Percentiles rank a stretch among this genome's conserved stretches.
These are phyloP conservation scores for Phytophthora citrophthora DNA, from an alignment of 352 stramenopile genomes.

Conservation along the genomic window DNA sequence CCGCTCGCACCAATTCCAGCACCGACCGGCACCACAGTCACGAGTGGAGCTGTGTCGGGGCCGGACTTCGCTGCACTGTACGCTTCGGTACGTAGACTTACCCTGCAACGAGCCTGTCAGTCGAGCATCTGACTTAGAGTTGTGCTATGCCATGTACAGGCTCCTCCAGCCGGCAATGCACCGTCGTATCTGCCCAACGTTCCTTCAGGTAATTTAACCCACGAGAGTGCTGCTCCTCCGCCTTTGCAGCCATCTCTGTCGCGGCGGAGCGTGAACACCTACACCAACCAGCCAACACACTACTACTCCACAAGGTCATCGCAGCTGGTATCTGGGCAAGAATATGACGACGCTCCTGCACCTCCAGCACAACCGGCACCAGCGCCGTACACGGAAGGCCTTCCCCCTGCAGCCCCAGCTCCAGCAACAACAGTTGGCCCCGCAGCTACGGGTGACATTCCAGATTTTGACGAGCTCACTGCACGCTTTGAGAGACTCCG, in stretches of 20 bases:
- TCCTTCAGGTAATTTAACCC: constrained; percentile 36
- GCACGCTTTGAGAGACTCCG: constrained; percentile 92
- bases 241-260: constrained; percentile 33
- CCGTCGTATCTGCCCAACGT: constrained; percentile 54
- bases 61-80: constrained; percentile 82
- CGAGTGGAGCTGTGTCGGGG: constrained; percentile 80
- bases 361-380: constrained; percentile 16
- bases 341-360: constrained; percentile 21
- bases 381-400: constrained; percentile 13
- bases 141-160: constrained; percentile 26
- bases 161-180: constrained; percentile 48
- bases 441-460: constrained; percentile 49
- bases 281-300: constrained; percentile 49
- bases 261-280: constrained; percentile 40
- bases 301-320: constrained; percentile 35
- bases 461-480: constrained; percentile 94
- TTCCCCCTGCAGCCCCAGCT: constrained; percentile 14
- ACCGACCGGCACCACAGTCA: constrained; percentile 87
- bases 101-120: too few species aligned
- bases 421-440: constrained; percentile 11
- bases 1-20: constrained; percentile 89
- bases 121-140: neutral
- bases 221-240: constrained; percentile 19
- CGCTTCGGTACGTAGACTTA: constrained; percentile 45
- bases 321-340: constrained; percentile 5